Evolutionary conservation across 176 grass and related monocot genomes (phyloP).

Genomic region (Elaeis guineensis): DNA sequence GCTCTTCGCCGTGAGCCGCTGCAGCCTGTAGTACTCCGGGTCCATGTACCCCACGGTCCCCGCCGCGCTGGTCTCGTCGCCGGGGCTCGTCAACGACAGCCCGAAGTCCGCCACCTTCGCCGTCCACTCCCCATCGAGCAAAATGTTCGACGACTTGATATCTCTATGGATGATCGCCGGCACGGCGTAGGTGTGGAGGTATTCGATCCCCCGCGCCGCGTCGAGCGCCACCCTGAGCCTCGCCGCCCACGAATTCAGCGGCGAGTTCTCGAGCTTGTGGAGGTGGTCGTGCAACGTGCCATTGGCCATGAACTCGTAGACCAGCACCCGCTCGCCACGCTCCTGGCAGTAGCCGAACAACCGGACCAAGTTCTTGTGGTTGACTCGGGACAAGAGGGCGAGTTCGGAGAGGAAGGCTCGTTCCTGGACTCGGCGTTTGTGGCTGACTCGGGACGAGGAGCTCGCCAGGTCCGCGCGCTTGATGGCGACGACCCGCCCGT

Average conservation of each 20-base stretch:
- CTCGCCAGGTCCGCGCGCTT: conserved; percentile 48
- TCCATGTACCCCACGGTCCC: conserved; percentile 95
- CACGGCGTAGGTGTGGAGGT: conserved; percentile 94
- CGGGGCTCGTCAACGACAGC: conserved; percentile 43
- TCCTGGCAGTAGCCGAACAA: conserved; percentile 14
- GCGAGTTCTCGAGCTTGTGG: conserved; percentile 19
- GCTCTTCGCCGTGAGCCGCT: conserved; percentile 68
- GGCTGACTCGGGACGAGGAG: background rate
- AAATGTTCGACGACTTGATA: conserved; percentile 92
- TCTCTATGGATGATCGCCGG: conserved; percentile 89
- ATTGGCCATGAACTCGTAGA: conserved; percentile 80
- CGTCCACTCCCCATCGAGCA: conserved; percentile 76
- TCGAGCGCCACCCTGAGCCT: conserved; percentile 68
- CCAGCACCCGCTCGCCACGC: conserved; percentile 58
- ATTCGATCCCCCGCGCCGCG: conserved; percentile 82
- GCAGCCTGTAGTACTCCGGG: conserved; percentile 87
- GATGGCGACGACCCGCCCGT: conserved; percentile 60
- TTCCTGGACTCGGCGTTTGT: conserved; percentile 30
- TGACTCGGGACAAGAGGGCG: conserved; percentile 3
- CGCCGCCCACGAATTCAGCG: conserved; percentile 37
- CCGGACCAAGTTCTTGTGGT: conserved; percentile 15
- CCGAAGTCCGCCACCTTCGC: conserved; percentile 97
- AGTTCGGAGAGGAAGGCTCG: conserved; percentile 75
- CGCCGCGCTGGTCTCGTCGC: conserved; percentile 14
- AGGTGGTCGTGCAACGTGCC: conserved; percentile 81